phyloP scores from a whole-genome alignment of 129 eudicot species.

The Tagetes erecta region DNA sequence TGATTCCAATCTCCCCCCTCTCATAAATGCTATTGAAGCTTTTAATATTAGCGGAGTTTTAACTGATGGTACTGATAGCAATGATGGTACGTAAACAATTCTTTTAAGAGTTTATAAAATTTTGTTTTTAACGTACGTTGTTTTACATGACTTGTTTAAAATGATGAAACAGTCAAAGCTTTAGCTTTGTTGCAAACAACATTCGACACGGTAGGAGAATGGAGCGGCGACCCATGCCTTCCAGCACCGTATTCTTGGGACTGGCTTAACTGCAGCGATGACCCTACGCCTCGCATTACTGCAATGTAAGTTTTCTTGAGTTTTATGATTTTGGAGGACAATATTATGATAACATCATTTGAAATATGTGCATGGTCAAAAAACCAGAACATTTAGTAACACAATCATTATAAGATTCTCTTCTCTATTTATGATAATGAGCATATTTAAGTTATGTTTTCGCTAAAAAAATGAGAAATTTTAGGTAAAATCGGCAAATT shows the following conservation, averaged over 20 bases:
- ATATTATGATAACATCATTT: background rate
- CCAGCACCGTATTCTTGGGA: constrained; percentile 47
- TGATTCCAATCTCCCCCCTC: constrained; percentile 36
- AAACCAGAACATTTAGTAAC: too few species aligned
- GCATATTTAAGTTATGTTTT: too few species aligned
- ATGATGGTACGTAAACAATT: constrained; percentile 24
- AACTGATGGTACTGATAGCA: constrained; percentile 35
- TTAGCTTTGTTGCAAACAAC: constrained; percentile 29
- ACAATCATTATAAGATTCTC: too few species aligned
- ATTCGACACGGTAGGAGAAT: constrained; percentile 31
- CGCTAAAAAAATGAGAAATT: too few species aligned
- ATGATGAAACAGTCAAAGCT: constrained; percentile 12
- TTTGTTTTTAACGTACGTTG: background rate
- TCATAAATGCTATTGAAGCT: constrained; percentile 36
- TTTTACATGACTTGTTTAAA: background rate
- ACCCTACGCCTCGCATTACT: constrained; percentile 38
- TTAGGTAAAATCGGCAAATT: too few species aligned
- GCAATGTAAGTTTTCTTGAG: constrained; percentile 30
- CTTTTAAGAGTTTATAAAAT: background rate
- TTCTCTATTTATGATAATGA: too few species aligned
- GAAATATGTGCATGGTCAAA: too few species aligned
- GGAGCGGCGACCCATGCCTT: constrained; percentile 47
- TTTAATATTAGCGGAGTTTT: constrained; percentile 31
- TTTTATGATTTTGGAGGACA: background rate
- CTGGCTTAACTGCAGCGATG: constrained; percentile 46